Conservation (phyloP, 257 asterid genomes). For the Penstemon newberryi region DNA sequence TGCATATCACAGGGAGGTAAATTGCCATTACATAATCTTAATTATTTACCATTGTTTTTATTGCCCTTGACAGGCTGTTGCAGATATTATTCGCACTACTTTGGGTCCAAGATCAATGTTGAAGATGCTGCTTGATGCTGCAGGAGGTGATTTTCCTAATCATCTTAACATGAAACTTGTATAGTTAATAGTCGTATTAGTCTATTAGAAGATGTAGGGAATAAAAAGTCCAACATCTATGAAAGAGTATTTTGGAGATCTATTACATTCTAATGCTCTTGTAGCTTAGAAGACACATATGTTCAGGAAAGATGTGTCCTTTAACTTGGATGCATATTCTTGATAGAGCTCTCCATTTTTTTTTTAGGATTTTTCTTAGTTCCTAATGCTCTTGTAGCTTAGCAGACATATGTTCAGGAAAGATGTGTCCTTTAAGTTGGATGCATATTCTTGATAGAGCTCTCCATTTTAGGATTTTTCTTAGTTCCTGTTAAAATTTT, state of each 20-base stretch:
- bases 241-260: slow-evolving; percentile 12
- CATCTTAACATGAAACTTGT: slow-evolving; percentile 17
- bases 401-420: slow-evolving; percentile 3
- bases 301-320: background rate
- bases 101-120: slow-evolving; percentile 94
- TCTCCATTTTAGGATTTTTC: background rate
- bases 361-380: background rate
- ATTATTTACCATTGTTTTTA: slow-evolving; percentile 11
- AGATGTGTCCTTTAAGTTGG: background rate
- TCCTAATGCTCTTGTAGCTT: slow-evolving; percentile 1
- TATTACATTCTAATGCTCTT: slow-evolving; percentile 8
- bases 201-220: slow-evolving; percentile 13
- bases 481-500: slow-evolving; percentile 4
- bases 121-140: slow-evolving; percentile 89
- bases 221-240: background rate
- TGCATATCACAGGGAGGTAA: no score
- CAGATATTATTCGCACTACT: slow-evolving; percentile 89
- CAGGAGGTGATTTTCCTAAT: slow-evolving; percentile 55
- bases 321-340: background rate
- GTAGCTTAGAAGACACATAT: slow-evolving; percentile 4
- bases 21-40: background rate
- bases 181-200: background rate
- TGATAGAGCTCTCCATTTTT: background rate
- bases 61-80: slow-evolving; percentile 69
- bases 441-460: background rate